phyloP scores from a whole-genome alignment of 2,329 filamentous ascomycete genomes.

The Alternaria metachromatica region DNA sequence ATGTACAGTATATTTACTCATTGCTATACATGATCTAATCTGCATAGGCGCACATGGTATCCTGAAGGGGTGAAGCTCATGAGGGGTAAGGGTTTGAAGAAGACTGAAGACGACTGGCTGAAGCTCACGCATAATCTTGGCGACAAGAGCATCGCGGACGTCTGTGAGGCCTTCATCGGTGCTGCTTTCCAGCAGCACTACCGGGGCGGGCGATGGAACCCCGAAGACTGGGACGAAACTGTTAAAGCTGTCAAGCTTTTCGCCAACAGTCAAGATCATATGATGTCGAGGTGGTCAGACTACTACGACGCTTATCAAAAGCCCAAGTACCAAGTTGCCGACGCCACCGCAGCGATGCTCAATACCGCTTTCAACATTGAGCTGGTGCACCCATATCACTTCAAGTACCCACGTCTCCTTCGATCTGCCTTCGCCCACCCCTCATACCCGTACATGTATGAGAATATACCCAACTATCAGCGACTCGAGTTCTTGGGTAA shows the following conservation, averaged over 20 bases:
- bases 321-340: slow-evolving; percentile 72
- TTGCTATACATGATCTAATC: slow-evolving; percentile 22
- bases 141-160: slow-evolving; percentile 92
- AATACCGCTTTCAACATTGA: slow-evolving; percentile 72
- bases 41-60: slow-evolving; percentile 77
- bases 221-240: slow-evolving; percentile 64
- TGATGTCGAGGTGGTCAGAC: slow-evolving; percentile 71
- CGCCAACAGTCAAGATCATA: slow-evolving; percentile 73
- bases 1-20: slow-evolving; percentile 23
- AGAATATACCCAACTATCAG: slow-evolving; percentile 86
- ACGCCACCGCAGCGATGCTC: slow-evolving; percentile 69
- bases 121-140: slow-evolving; percentile 69
- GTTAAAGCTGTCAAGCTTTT: slow-evolving; percentile 72
- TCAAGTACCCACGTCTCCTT: slow-evolving; percentile 76
- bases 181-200: slow-evolving; percentile 72
- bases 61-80: slow-evolving; percentile 77
- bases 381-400: slow-evolving; percentile 66
- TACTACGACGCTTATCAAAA: slow-evolving; percentile 73
- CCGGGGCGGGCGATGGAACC: slow-evolving; percentile 48
- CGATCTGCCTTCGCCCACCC: slow-evolving; percentile 88
- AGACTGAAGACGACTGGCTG: slow-evolving; percentile 54
- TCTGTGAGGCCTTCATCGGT: slow-evolving; percentile 92
- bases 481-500: slow-evolving; percentile 31
- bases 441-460: slow-evolving; percentile 76
- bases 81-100: slow-evolving; percentile 70